These are phyloP conservation scores for Kokia cookei DNA, from an alignment of 441 rosid species.

Conservation along the genomic window DNA sequence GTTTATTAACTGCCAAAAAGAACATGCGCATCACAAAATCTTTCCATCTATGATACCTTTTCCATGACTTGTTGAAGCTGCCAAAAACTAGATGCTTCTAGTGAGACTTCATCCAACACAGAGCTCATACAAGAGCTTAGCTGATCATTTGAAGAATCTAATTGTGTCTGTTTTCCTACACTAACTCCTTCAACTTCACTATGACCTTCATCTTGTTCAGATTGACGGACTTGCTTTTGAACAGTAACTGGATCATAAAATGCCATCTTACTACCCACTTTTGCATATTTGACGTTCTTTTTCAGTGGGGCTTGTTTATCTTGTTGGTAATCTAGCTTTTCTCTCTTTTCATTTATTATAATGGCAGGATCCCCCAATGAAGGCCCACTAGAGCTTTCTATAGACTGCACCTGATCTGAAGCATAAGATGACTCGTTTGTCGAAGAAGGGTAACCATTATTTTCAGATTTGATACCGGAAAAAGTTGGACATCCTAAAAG, in stretches of 20 bases:
- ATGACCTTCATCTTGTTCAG: constrained; percentile 30
- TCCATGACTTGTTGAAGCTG: constrained; percentile 83
- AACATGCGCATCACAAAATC: neutral
- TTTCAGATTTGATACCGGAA: constrained; percentile 44
- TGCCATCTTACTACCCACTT: constrained; percentile 25
- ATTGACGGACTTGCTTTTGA: constrained; percentile 29
- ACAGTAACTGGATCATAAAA: constrained; percentile 32
- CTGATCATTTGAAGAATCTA: constrained; percentile 48
- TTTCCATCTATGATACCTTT: constrained; percentile 37
- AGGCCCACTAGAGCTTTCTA: constrained; percentile 38
- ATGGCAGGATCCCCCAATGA: constrained; percentile 26
- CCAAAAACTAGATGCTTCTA: constrained; percentile 71
- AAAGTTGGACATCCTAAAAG: constrained; percentile 42
- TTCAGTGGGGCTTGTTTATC: constrained; percentile 25
- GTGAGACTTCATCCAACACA: constrained; percentile 59
- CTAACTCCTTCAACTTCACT: constrained; percentile 41
- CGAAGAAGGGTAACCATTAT: constrained; percentile 36
- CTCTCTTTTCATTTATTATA: constrained; percentile 26
- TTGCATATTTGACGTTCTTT: constrained; percentile 28
- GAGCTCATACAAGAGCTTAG: constrained; percentile 63
- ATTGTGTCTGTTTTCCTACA: constrained; percentile 28
- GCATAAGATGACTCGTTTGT: constrained; percentile 52
- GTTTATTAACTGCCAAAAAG: neutral
- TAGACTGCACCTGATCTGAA: constrained; percentile 49
- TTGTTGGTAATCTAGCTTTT: constrained; percentile 21